Percentiles rank a stretch among this genome's conserved stretches.
phyloP scores from a whole-genome alignment of 1,284 basidiomycete species.

The Boletus sp. region DNA sequence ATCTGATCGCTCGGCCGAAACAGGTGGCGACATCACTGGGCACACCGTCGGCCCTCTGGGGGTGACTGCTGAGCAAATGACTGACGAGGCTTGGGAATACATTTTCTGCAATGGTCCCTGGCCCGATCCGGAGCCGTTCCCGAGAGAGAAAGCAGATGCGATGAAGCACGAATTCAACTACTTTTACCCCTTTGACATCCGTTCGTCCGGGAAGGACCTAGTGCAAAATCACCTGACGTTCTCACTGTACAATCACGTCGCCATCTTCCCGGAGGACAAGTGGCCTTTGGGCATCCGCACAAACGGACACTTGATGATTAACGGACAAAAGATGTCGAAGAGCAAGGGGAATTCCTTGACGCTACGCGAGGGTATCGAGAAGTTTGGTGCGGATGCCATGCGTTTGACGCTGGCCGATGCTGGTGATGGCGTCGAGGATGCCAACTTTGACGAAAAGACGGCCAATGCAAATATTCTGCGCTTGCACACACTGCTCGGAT shows the following conservation, averaged over 20 bases:
- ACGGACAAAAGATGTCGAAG: constrained; percentile 99
- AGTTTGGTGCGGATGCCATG: constrained; percentile 93
- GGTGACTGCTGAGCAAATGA: constrained; percentile 89
- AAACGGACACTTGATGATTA: constrained; percentile 97
- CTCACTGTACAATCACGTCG: constrained; percentile 91
- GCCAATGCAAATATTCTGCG: constrained; percentile 97
- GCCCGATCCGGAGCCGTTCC: constrained; percentile 65
- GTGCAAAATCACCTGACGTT: constrained; percentile 97
- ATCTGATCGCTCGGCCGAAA: neutral
- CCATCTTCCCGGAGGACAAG: constrained; percentile 91
- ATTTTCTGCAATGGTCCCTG: constrained; percentile 77
- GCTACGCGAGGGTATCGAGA: constrained; percentile 70
- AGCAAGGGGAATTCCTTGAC: constrained; percentile 90
- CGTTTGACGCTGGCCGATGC: constrained; percentile 93
- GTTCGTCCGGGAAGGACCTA: constrained; percentile 98
- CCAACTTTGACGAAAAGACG: constrained; percentile 98
- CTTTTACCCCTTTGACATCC: constrained; percentile 98
- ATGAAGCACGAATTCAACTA: constrained; percentile 93
- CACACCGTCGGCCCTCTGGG: constrained; percentile 78
- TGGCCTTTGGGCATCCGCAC: constrained; percentile 91
- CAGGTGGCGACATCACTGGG: constrained; percentile 75
- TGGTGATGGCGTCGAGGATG: constrained; percentile 96
- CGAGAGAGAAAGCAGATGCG: constrained; percentile 75
- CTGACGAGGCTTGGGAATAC: constrained; percentile 97
- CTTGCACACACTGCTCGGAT: constrained; percentile 85